These are phyloP conservation scores for Babesia gibsoni DNA, from an alignment of 169 alveolate species.

Conservation along the genomic window DNA sequence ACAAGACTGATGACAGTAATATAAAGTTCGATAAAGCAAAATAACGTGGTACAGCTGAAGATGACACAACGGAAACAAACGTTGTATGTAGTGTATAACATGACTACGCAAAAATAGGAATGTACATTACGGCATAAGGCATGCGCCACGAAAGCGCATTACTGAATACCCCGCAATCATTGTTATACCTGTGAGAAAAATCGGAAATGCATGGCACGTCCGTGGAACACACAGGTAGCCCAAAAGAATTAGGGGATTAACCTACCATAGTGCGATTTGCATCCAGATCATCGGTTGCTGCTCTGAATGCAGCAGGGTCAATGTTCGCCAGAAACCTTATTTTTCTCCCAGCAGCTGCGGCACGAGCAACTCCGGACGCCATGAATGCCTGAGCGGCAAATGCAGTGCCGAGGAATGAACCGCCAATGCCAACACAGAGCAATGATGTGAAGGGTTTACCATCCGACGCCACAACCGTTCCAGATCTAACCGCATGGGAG, in stretches of 20 bases:
- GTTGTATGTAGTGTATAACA: too few relatives aligned
- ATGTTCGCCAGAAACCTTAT: conserved; percentile 96
- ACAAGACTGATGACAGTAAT: too few relatives aligned
- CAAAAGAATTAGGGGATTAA: background rate
- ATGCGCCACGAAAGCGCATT: background rate
- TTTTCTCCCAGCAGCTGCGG: conserved; percentile 65
- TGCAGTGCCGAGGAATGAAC: conserved; percentile 96
- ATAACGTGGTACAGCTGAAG: too few relatives aligned
- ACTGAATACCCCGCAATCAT: conserved; percentile 5
- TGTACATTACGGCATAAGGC: background rate
- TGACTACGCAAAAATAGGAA: too few relatives aligned
- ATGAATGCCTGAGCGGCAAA: conserved; percentile 87
- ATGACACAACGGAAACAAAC: too few relatives aligned
- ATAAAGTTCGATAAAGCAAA: too few relatives aligned
- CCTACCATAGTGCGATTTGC: conserved; percentile 89
- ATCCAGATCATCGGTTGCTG: conserved; percentile 90
- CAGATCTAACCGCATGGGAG: conserved; percentile 78
- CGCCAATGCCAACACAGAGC: conserved; percentile 98
- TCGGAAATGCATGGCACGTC: background rate
- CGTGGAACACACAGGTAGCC: conserved; percentile 18
- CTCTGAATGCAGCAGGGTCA: conserved; percentile 94
- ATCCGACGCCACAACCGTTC: conserved; percentile 87
- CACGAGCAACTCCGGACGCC: conserved; percentile 41
- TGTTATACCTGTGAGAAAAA: conserved; percentile 5
- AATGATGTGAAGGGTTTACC: conserved; percentile 88